Base-by-base conservation (phyloP, 2,329 filamentous ascomycete genomes). In the Colletotrichum lupini region DNA sequence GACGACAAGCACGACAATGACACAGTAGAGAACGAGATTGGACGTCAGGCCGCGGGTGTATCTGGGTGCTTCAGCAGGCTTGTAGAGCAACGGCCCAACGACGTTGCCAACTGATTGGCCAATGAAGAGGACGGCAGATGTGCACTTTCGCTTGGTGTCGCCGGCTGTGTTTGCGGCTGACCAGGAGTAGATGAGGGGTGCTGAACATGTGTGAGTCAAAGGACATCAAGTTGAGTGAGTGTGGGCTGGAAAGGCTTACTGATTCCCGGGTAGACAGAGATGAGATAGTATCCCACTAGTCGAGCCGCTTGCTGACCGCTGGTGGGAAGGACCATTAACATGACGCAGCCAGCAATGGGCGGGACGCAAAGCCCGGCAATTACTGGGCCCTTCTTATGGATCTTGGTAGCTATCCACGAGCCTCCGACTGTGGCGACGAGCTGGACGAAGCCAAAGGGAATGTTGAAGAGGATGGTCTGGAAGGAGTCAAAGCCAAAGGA, bases 141-240 rank as follows among this genome's bases (percentile, higher is more conserved):
- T 92, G 2, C 89, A 86, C 77, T 92, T 92, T 73, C 90, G 87
- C 79, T 93, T 93, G 0, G 91, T 93, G 72, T 93, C 90, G 0
- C 91, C 91, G 2, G 85, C 91, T 0, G 91, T 90, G 75, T 91
- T 91, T 63, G 89, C 88, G 0, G 86, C 86, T 0, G 85, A 86
- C 87, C 87, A 90, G 0, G 87, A 86, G 77, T 89, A 90, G 26
- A 90, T 86, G 66, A 91, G 79, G 0, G 88, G 90, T 1, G 89
- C 87, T 75, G 7, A 5, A 5, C 14, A 11, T 1, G 9, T 49
- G 49, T 59, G 11, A 49, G 56, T 64, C 22, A 35, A 30, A 26
- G 16, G 16, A n/a, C 5, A 22, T 11, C 2, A 3, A 2, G 19
- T 0, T 46, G 19, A 46, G 9, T 9, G 3, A 1, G 8, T 2